Evolutionary conservation across 208 protist genomes (phyloP), one percentile per base, ranked within the genome.

Genomic region (Trypanosoma avium): DNA sequence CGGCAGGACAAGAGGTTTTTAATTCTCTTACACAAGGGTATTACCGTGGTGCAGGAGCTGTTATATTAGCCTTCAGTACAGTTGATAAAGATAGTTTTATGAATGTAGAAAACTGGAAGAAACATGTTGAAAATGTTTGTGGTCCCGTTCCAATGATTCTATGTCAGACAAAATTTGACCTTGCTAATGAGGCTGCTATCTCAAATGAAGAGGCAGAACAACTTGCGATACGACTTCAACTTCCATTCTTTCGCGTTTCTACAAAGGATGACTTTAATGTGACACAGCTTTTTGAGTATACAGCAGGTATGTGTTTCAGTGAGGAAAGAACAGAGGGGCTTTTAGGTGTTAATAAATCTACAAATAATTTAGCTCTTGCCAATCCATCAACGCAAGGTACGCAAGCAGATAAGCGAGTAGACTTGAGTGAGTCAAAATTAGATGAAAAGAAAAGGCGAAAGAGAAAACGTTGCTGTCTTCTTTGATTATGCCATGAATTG

Each of bases 261-360:
- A 88, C 91, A 1, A 97, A 97, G 66, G 90, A 98, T 55, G 81
- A 97, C 73, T 94, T 97, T 67, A 97, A 98, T 59, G 92, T 98
- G 17, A 85, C 74, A 7, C 79, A 93, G 50, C 64, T 97, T 17
- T 97, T 97, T 61, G 83, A 95, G 73, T 93, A 90, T 54, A 80
- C 81, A 10, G 84, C 86, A 61, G 73, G 86, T 60, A 73, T 77
- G 73, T 92, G 82, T 59, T 38, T 92, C 45, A 54, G 47, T 48
- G 42, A 50, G 33, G 64, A 58, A 22, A 42, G 22, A 60, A 24
- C 3, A 40, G n/a, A 53, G 22, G 45, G 32, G 40, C 13, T 42
- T 19, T 10, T 19, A 33, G 30, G 29, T 4, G 17, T 24, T 17
- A 7, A 0, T 3, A 38, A 61, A 5, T 15, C 30, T n/a, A 30